phyloP scores from a whole-genome alignment of 2,329 filamentous ascomycete species.

The Gliomastix tumulicola region DNA sequence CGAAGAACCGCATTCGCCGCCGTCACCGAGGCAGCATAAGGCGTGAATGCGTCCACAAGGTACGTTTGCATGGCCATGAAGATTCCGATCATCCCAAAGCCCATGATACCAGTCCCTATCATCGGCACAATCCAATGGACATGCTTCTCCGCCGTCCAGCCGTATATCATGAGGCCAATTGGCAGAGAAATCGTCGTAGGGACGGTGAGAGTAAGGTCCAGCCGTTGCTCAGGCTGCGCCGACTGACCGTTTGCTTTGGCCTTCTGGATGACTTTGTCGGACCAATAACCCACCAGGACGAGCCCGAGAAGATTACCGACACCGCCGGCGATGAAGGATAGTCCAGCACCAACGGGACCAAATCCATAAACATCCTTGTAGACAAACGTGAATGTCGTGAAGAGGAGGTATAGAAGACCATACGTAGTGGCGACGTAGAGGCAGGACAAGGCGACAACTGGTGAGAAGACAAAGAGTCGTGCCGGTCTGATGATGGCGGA shows the following conservation, averaged over 20 bases:
- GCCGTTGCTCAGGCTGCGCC: conserved; percentile 9
- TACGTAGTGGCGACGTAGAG: conserved; percentile 59
- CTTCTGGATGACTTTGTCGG: conserved; percentile 9
- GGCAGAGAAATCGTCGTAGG: conserved; percentile 5
- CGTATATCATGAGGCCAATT: conserved; percentile 10
- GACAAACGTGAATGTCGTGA: conserved; percentile 44
- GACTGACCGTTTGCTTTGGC: conserved; percentile 3
- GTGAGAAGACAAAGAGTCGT: conserved; percentile 51
- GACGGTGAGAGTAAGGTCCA: conserved; percentile 9
- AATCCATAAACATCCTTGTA: conserved; percentile 50
- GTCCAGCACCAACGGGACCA: conserved; percentile 8
- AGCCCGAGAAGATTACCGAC: conserved; percentile 12
- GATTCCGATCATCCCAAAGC: conserved; percentile 26
- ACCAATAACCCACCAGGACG: conserved; percentile 8
- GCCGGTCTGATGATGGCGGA: conserved; percentile 57
- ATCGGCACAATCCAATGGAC: conserved; percentile 45
- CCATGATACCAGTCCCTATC: conserved; percentile 28
- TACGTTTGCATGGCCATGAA: conserved; percentile 40
- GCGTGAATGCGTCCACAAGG: conserved; percentile 12
- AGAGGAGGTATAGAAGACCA: conserved; percentile 51
- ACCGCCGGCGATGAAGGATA: conserved; percentile 12
- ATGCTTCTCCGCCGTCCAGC: conserved; percentile 37
- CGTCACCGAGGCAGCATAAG: conserved; percentile 13
- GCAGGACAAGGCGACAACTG: conserved; percentile 60
- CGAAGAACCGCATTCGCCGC: conserved; percentile 13